Conservation (phyloP, 2,329 filamentous ascomycete genomes). For the Lecanicillium sp. region DNA sequence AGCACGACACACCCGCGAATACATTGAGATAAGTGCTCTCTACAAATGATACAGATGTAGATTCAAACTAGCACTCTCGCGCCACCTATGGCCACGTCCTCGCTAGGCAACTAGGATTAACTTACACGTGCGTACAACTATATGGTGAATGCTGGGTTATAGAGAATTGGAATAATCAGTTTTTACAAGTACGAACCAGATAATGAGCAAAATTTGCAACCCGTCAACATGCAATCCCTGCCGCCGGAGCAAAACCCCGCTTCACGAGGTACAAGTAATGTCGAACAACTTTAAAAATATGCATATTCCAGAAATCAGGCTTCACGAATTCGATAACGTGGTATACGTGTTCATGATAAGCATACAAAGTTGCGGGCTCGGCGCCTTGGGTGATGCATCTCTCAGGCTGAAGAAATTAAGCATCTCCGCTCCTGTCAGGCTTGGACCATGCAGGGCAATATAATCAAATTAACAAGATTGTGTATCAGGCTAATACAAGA, state of each 20-base stretch:
- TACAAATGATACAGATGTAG: neutral
- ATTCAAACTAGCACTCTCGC: neutral
- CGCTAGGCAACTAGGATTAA: neutral
- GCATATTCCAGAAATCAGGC: too few species aligned
- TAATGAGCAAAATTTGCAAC: neutral
- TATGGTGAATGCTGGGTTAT: neutral
- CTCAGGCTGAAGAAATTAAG: too few species aligned
- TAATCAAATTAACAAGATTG: too few species aligned
- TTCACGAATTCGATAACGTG: too few species aligned
- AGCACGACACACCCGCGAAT: neutral
- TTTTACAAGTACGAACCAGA: neutral
- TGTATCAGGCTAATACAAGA: too few species aligned
- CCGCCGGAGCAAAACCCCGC: neutral
- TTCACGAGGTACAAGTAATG: too few species aligned
- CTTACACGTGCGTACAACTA: neutral
- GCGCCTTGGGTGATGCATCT: too few species aligned
- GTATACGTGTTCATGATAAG: too few species aligned
- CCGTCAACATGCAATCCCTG: neutral
- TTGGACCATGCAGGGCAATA: too few species aligned
- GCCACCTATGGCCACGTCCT: neutral
- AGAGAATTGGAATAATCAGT: neutral
- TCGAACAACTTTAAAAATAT: too few species aligned
- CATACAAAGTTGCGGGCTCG: too few species aligned
- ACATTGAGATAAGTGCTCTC: neutral
- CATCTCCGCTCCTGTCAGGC: too few species aligned